These are phyloP conservation scores for Corylus avellana DNA, from an alignment of 306 rosid genomes.

Conservation along the genomic window DNA sequence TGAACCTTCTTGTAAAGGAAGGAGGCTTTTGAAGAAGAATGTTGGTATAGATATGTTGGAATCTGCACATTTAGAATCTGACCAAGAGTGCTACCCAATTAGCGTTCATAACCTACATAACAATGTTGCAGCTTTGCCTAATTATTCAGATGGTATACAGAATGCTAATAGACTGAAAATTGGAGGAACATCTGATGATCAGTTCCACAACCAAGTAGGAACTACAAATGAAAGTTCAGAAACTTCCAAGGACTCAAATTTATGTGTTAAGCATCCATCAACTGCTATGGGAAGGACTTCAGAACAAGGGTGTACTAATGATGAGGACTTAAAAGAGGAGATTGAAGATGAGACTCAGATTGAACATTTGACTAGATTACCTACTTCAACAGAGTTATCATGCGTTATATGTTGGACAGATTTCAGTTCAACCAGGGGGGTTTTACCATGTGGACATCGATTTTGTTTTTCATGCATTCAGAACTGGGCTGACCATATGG, in stretches of 20 bases:
- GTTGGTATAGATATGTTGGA: constrained; percentile 21
- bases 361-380: constrained; percentile 33
- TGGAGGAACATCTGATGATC: constrained; percentile 37
- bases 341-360: constrained; percentile 24
- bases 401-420: constrained; percentile 89
- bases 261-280: constrained; percentile 31
- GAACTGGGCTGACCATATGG: constrained; percentile 71
- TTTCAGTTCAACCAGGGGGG: constrained; percentile 71
- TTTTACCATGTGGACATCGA: constrained; percentile 87
- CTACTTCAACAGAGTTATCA: constrained; percentile 58
- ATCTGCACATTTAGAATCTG: constrained; percentile 38
- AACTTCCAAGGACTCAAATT: constrained; percentile 29
- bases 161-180: constrained; percentile 30
- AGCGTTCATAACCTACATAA: constrained; percentile 28
- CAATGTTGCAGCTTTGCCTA: constrained; percentile 36
- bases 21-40: constrained; percentile 42
- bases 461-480: constrained; percentile 83
- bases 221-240: constrained; percentile 30
- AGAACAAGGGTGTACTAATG: constrained; percentile 34
- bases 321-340: constrained; percentile 34
- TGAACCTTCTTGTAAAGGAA: constrained; percentile 52
- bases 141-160: constrained; percentile 32
- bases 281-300: constrained; percentile 33
- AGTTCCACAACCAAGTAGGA: constrained; percentile 31
- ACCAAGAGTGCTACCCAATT: constrained; percentile 28